Conservation (phyloP, 2,329 filamentous ascomycete genomes). For the Hymenoscyphus salicellus region DNA sequence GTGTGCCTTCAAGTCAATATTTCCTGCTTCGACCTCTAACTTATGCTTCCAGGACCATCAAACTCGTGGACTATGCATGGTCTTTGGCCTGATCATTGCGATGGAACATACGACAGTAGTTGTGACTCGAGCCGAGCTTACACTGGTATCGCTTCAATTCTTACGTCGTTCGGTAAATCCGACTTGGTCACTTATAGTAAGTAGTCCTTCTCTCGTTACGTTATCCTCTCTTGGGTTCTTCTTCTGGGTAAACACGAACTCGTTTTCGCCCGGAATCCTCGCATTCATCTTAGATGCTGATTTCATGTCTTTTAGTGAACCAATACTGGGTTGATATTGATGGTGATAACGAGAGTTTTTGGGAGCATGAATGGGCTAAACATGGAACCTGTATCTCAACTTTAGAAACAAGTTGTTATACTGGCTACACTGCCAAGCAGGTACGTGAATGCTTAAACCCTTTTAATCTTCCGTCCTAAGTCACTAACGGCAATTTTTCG, state of each 20-base stretch:
- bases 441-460: background rate
- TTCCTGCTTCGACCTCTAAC: background rate
- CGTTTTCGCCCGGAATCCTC: background rate
- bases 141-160: constrained; percentile 62
- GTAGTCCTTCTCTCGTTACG: constrained; percentile 37
- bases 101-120: constrained; percentile 64
- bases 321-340: constrained; percentile 67
- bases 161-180: constrained; percentile 51
- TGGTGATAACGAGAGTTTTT: constrained; percentile 62
- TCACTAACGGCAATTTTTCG: constrained; percentile 29
- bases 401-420: constrained; percentile 64
- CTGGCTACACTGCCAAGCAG: constrained; percentile 7
- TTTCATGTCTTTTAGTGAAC: constrained; percentile 13
- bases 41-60: constrained; percentile 8
- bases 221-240: background rate
- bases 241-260: too few relatives aligned
- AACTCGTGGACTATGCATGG: constrained; percentile 66
- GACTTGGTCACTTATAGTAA: constrained; percentile 65
- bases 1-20: background rate
- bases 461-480: constrained; percentile 9
- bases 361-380: constrained; percentile 74
- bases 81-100: constrained; percentile 64
- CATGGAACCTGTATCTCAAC: constrained; percentile 72
- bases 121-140: constrained; percentile 63
- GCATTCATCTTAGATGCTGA: background rate